Percentiles rank a stretch among this genome's conserved stretches.
Conservation (phyloP, 2,329 filamentous ascomycete genomes). For the Colletotrichum theobromicola region DNA sequence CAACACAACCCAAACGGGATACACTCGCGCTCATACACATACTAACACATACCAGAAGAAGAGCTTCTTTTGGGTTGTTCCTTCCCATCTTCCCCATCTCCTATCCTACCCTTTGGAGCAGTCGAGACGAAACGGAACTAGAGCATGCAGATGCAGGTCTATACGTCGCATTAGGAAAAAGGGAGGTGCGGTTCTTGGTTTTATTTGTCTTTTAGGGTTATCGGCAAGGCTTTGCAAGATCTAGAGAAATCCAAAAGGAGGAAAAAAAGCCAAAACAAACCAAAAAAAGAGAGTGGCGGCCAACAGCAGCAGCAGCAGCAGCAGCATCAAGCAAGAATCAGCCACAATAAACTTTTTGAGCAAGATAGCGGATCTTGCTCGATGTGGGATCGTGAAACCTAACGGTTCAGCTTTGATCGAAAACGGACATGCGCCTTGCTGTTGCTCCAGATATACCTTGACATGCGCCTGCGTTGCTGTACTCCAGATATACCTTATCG, state of each 20-base stretch:
- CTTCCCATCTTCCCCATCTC: background rate
- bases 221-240: background rate
- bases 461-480: background rate
- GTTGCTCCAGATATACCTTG: too few species aligned
- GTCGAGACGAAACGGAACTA: background rate
- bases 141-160: background rate
- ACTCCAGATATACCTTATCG: background rate
- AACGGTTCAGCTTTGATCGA: background rate
- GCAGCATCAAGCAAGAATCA: too few species aligned
- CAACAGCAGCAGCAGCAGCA: background rate
- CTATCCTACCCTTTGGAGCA: background rate
- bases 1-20: background rate
- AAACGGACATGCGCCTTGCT: too few species aligned
- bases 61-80: background rate
- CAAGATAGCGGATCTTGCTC: background rate
- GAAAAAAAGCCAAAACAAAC: too few species aligned
- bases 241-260: background rate
- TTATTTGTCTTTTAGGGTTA: background rate
- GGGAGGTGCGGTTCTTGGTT: background rate
- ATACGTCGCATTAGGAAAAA: background rate
- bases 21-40: background rate
- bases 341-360: background rate
- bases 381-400: background rate
- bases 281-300: background rate
- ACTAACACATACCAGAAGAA: background rate